These are phyloP conservation scores for Candida stauntonica DNA, from an alignment of 805 yeast species.

Conservation along the genomic window DNA sequence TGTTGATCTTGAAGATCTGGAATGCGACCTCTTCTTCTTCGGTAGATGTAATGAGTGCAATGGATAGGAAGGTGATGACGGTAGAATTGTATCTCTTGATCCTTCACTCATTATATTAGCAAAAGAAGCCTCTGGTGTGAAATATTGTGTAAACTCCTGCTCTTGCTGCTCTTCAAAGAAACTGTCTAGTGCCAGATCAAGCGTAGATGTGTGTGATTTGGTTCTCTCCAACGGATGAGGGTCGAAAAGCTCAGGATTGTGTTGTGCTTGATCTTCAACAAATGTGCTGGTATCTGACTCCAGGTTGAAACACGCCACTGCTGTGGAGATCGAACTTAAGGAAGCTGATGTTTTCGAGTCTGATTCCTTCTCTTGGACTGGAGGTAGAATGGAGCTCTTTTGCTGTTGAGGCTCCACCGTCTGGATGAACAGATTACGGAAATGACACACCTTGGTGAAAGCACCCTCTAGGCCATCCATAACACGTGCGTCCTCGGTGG, in stretches of 20 bases:
- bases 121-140: slow-evolving; percentile 16
- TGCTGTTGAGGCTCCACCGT: not conserved
- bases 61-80: slow-evolving; percentile 3
- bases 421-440: slow-evolving; percentile 35
- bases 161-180: slow-evolving; percentile 18
- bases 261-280: slow-evolving; percentile 28
- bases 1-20: slow-evolving; percentile 17
- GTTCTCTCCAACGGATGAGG: slow-evolving; percentile 3
- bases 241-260: slow-evolving; percentile 3
- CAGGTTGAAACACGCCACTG: slow-evolving; percentile 33
- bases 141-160: slow-evolving; percentile 14
- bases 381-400: no score
- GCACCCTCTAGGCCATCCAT: slow-evolving; percentile 26
- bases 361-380: not conserved
- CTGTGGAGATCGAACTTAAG: slow-evolving; percentile 29
- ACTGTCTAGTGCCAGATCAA: slow-evolving; percentile 23
- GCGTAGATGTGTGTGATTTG: slow-evolving; percentile 19
- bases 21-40: slow-evolving; percentile 6
- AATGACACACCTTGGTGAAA: slow-evolving; percentile 33
- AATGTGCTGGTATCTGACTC: slow-evolving; percentile 35
- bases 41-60: not conserved
- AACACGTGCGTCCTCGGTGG: slow-evolving; percentile 18
- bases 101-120: slow-evolving; percentile 1
- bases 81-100: slow-evolving; percentile 7
- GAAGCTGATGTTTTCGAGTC: slow-evolving; percentile 16